Conservation (phyloP, 2,329 filamentous ascomycete genomes). For the Trematosphaeria pertusa region DNA sequence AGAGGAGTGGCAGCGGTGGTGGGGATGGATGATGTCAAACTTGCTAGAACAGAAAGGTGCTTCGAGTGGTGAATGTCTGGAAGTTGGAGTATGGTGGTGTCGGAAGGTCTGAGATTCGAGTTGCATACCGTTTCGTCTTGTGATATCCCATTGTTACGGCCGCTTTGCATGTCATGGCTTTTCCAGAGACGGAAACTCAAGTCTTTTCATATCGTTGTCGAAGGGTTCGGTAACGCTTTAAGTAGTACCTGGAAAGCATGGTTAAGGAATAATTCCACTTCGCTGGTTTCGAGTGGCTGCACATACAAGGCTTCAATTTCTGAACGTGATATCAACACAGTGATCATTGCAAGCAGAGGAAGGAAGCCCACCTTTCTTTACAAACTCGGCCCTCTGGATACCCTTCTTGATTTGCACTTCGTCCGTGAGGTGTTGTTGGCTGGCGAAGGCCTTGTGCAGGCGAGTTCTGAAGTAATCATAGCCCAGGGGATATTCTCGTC, state of each 20-base stretch:
- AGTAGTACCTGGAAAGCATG: conserved; percentile 72
- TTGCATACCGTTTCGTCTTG: conserved; percentile 31
- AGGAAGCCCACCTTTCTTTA: conserved; percentile 76
- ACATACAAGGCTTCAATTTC: conserved; percentile 92
- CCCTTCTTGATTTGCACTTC: conserved; percentile 77
- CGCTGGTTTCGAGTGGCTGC: conserved; percentile 8
- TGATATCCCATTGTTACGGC: conserved; percentile 31
- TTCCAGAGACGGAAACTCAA: conserved; percentile 16
- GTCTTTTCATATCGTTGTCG: conserved; percentile 75
- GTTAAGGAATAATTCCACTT: conserved; percentile 5
- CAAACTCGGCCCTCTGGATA: conserved; percentile 81
- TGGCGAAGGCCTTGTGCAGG: conserved; percentile 84
- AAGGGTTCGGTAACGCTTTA: conserved; percentile 88
- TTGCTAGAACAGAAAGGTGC: conserved; percentile 80
- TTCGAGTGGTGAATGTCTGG: conserved; percentile 83
- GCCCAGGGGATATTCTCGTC: conserved; percentile 85
- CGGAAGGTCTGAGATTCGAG: conserved; percentile 56
- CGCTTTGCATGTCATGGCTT: conserved; percentile 10
- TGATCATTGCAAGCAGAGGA: not conserved
- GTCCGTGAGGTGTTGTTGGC: conserved; percentile 72
- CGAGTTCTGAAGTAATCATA: conserved; percentile 82
- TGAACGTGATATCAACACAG: conserved; percentile 53
- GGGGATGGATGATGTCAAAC: conserved; percentile 84
- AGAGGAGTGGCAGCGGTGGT: conserved; percentile 93
- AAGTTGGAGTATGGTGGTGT: conserved; percentile 71